These are phyloP conservation scores for Hymenoscyphus infarciens DNA, from an alignment of 2,329 filamentous ascomycete species.

Conservation along the genomic window DNA sequence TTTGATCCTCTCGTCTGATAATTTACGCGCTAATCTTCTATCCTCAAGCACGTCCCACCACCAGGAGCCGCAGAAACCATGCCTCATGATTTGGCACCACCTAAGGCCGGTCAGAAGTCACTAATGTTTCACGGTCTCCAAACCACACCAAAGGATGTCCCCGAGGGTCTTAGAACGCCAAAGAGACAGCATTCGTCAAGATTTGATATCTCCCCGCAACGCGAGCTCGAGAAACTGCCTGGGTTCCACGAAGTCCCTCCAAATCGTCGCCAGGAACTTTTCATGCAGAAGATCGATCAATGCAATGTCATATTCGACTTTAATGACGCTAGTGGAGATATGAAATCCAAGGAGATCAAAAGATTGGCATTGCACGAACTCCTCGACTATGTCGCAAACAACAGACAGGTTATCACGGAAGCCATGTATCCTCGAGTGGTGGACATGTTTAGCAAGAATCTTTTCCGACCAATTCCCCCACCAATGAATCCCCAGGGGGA, in stretches of 20 bases:
- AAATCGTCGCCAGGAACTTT: slow-evolving; percentile 89
- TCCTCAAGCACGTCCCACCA: slow-evolving; percentile 75
- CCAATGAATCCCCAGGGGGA: slow-evolving; percentile 97
- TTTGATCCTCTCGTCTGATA: not conserved
- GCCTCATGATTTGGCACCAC: slow-evolving; percentile 93
- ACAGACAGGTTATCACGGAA: slow-evolving; percentile 96
- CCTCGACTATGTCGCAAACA: slow-evolving; percentile 97
- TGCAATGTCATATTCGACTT: slow-evolving; percentile 99
- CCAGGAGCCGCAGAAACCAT: slow-evolving; percentile 95
- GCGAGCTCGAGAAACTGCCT: slow-evolving; percentile 93
- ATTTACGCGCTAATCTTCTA: slow-evolving; percentile 9
- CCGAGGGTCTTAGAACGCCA: slow-evolving; percentile 90
- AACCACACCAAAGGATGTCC: slow-evolving; percentile 92
- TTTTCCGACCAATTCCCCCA: slow-evolving; percentile 94
- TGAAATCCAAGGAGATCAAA: slow-evolving; percentile 99
- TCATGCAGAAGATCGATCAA: slow-evolving; percentile 99
- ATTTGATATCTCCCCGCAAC: slow-evolving; percentile 95
- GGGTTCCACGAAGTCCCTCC: slow-evolving; percentile 97
- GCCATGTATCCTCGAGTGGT: slow-evolving; percentile 98
- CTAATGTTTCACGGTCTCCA: slow-evolving; percentile 85
- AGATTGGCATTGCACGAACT: slow-evolving; percentile 91
- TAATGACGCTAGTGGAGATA: slow-evolving; percentile 95
- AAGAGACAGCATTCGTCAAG: slow-evolving; percentile 96
- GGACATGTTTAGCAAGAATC: slow-evolving; percentile 98
- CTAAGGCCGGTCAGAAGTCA: slow-evolving; percentile 87